phyloP scores from a whole-genome alignment of 495 filamentous ascomycete species.

The Penicillium taxi region DNA sequence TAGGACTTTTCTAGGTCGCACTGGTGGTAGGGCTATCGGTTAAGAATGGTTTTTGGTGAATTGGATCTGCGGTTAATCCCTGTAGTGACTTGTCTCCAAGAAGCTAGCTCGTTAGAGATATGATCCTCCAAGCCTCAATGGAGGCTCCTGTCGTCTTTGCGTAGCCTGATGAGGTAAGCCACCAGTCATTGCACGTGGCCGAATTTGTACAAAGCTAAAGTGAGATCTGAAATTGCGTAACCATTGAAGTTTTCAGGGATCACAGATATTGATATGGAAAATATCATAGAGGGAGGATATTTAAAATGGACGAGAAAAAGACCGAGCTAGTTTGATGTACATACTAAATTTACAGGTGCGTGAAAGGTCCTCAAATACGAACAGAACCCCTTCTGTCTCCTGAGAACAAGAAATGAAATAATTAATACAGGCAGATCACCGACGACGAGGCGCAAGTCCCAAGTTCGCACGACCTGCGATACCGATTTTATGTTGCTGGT shows the following conservation, averaged over 20 bases:
- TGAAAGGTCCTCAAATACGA: conserved; percentile 6
- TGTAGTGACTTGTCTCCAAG: conserved; percentile 9
- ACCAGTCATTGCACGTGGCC: no score
- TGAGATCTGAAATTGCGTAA: no score
- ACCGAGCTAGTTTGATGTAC: no score
- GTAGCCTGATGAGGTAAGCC: no score
- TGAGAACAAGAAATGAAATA: conserved; percentile 6
- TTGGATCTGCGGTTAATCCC: conserved; percentile 2
- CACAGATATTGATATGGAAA: no score
- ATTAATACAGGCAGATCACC: no score
- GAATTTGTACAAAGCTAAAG: no score
- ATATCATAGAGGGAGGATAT: no score
- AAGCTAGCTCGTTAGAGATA: conserved; percentile 1
- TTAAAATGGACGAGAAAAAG: no score
- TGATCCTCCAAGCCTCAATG: not conserved
- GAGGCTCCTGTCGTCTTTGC: no score
- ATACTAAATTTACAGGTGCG: conserved; percentile 13
- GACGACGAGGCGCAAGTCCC: conserved; percentile 19
- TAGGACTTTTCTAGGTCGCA: conserved; percentile 18
- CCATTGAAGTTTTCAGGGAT: no score
- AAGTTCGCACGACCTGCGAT: conserved; percentile 68
- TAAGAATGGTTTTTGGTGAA: conserved; percentile 5
- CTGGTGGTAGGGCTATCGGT: conserved; percentile 16
- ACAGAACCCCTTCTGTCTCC: conserved; percentile 1
- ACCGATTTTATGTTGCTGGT: conserved; percentile 63